A percentile compares a stretch with the other conserved stretches of the same genome.
These are phyloP conservation scores for Zoysia japonica DNA, from an alignment of 176 grass and related monocot species.

Conservation along the genomic window DNA sequence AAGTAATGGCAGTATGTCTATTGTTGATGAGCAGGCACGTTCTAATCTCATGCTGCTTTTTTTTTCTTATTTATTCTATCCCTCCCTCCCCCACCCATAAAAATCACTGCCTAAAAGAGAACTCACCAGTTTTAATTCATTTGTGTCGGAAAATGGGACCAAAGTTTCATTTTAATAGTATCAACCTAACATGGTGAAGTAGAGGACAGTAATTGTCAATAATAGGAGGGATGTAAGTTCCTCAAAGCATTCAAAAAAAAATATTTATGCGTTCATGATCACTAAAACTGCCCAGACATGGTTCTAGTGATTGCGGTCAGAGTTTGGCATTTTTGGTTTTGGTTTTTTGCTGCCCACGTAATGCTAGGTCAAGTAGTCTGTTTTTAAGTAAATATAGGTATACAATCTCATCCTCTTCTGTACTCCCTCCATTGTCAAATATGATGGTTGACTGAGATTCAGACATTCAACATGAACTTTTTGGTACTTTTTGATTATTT, in stretches of 20 bases:
- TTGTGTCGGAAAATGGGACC: background rate
- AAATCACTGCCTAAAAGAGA: background rate
- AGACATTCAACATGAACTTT: background rate
- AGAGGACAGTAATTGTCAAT: background rate
- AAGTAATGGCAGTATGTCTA: conserved; percentile 56
- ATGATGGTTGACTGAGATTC: background rate
- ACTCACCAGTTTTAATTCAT: background rate
- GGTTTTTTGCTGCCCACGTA: background rate
- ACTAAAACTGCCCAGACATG: background rate
- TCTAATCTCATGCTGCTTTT: conserved; percentile 18
- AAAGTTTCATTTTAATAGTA: background rate
- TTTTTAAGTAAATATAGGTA: background rate
- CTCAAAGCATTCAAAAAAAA: background rate
- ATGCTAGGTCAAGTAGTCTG: background rate
- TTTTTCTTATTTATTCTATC: background rate
- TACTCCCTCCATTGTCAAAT: background rate
- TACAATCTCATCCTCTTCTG: background rate
- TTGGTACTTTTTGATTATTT: background rate
- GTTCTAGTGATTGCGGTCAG: background rate
- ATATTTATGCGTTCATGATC: background rate
- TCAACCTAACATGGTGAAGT: background rate
- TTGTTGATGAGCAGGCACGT: conserved; percentile 44
- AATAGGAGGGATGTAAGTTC: background rate
- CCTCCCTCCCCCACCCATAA: no score
- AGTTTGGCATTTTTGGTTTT: conserved; percentile 16